These are phyloP conservation scores for Fraxinus cuspidata DNA, from an alignment of 257 asterid species.

Conservation along the genomic window DNA sequence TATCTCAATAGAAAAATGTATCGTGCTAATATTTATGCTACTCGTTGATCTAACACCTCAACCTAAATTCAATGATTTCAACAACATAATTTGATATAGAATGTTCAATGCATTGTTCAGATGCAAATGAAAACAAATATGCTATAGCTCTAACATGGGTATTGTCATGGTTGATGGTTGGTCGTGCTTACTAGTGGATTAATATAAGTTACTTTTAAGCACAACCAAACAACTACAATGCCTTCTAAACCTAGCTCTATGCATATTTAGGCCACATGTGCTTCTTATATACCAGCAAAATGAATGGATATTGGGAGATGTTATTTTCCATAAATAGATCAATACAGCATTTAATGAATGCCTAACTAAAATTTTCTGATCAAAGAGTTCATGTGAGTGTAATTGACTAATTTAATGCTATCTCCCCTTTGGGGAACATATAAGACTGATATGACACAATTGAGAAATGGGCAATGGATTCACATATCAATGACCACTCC, in stretches of 20 bases:
- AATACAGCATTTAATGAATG: constrained; percentile 34
- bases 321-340: constrained; percentile 24
- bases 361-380: constrained; percentile 39
- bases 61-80: too few relatives aligned
- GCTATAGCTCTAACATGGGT: neutral
- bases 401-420: constrained; percentile 48
- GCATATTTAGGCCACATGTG: constrained; percentile 23
- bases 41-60: neutral
- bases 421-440: constrained; percentile 60
- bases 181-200: neutral
- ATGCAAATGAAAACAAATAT: neutral
- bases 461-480: constrained; percentile 45
- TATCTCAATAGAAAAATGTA: too few relatives aligned
- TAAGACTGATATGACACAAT: constrained; percentile 48
- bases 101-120: neutral
- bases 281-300: constrained; percentile 32
- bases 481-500: constrained; percentile 30
- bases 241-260: neutral
- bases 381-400: constrained; percentile 47
- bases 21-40: neutral
- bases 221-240: neutral
- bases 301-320: constrained; percentile 10
- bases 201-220: neutral
- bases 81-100: neutral
- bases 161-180: neutral